Percentiles rank a stretch among this genome's conserved stretches.
phyloP scores from a whole-genome alignment of 139 green algal species.

The Dunaliella primolecta region DNA sequence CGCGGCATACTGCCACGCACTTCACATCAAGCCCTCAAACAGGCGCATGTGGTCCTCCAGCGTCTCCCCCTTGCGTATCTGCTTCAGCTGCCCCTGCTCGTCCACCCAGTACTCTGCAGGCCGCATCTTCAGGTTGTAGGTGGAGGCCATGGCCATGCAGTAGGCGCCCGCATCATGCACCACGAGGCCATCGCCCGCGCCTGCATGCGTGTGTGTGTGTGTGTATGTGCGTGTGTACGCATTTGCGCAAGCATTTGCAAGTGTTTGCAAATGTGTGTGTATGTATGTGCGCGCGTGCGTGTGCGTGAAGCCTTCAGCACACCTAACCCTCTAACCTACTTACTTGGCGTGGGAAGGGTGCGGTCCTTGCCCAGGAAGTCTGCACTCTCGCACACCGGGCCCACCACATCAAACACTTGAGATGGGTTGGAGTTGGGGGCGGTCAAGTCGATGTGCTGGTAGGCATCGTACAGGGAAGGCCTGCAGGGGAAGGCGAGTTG shows the following conservation, averaged over 20 bases:
- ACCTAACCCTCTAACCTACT: too few relatives aligned
- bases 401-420: conserved; percentile 87
- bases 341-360: conserved; percentile 4
- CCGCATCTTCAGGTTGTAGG: conserved; percentile 87
- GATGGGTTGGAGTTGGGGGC: conserved; percentile 42
- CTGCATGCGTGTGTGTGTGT: conserved; percentile 28
- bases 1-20: too few relatives aligned
- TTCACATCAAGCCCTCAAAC: conserved; percentile 71
- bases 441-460: conserved; percentile 97
- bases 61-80: conserved; percentile 81
- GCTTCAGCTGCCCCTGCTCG: conserved; percentile 61
- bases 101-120: conserved; percentile 85
- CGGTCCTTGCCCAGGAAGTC: conserved; percentile 76
- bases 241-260: not conserved
- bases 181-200: conserved; percentile 72
- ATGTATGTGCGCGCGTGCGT: not conserved
- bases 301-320: too few relatives aligned
- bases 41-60: conserved; percentile 83
- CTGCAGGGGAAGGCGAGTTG: too few relatives aligned
- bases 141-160: conserved; percentile 97
- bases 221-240: not conserved
- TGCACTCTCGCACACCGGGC: conserved; percentile 94
- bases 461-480: conserved; percentile 86
- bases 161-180: conserved; percentile 95
- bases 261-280: not conserved